A percentile compares a stretch with the other conserved stretches of the same genome.
These are phyloP conservation scores for Chrysoporthe puriensis DNA, from an alignment of 2,329 filamentous ascomycete genomes.

Conservation along the genomic window DNA sequence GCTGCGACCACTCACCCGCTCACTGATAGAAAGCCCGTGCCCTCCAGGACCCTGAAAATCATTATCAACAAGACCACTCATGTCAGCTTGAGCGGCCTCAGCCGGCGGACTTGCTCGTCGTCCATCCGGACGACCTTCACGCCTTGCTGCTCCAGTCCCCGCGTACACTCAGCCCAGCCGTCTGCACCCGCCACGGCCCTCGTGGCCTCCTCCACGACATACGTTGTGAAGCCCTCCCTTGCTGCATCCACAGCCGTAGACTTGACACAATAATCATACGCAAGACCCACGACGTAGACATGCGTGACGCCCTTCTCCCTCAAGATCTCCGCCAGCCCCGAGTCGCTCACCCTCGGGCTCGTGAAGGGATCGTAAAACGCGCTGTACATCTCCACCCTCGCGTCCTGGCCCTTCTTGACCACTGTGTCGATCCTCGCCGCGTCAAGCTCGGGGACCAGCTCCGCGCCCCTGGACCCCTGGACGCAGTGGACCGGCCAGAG, in stretches of 20 bases:
- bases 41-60: neutral
- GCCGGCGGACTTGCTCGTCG: constrained; percentile 56
- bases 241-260: constrained; percentile 78
- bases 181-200: constrained; percentile 66
- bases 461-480: constrained; percentile 71
- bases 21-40: neutral
- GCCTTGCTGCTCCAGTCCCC: constrained; percentile 59
- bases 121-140: constrained; percentile 64
- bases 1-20: neutral
- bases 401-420: constrained; percentile 77
- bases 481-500: constrained; percentile 95
- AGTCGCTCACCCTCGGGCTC: constrained; percentile 61
- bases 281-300: constrained; percentile 84
- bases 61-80: neutral
- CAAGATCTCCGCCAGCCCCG: constrained; percentile 64
- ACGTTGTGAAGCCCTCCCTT: constrained; percentile 75
- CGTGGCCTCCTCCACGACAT: constrained; percentile 78
- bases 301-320: constrained; percentile 66
- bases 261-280: constrained; percentile 88
- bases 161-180: constrained; percentile 58
- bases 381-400: constrained; percentile 88
- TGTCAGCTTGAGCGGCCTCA: neutral
- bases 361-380: constrained; percentile 83
- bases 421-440: constrained; percentile 62
- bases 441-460: constrained; percentile 74